Base-by-base conservation (phyloP, 2,329 filamentous ascomycete species). In the Clarireedia hainanense region DNA sequence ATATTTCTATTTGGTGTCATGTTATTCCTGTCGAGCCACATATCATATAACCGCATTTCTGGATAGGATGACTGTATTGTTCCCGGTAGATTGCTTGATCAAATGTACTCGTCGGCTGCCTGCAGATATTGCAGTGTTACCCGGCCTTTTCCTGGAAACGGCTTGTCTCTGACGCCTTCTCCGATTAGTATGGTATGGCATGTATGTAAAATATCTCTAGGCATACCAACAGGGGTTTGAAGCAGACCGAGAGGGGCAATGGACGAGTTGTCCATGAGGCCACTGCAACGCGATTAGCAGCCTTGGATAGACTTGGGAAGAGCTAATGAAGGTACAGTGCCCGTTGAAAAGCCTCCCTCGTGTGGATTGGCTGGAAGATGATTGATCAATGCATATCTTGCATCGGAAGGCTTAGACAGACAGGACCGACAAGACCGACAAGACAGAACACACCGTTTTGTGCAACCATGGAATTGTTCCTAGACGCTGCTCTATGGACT, bases 351-450 rank as follows among this genome's bases (percentile, higher is more conserved):
- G 30, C 34, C 42, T 27, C 45, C 34, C 39, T 40, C 37, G 27
- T 9, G 24, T 43, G 23, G n/a, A 54, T 49, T 54, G 47, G 52
- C 39, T 36, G 34, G 9, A 34, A 46, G 23, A 26, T 37, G n/a
- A 20, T 34, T 54, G 52, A 49, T 55, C 36, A 42, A 26, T 20
- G 10, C 40, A 10, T 47, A 26, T 1, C 15, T 26, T 50, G 47
- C 52, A 55, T 55, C 15, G 27, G 46, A 50, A 50, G 52, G 52
- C 52, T 55, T 50, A 43, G 52, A 36, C 24, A 23, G 23, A 23
- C 12, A n/a, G 24, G 24, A 37, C 46, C 50, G 36, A 12, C 12
- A n/a, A 26, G 24, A 37, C 46, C 50, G 36, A 12, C 12, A 53
- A 37, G 24, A 24, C 42, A 52, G 17, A 42, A 43, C 39, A 42